Percentiles rank a stretch among this genome's conserved stretches.
Conservation (phyloP, 176 grass and related monocot species). For the Chrysopogon serrulatus region DNA sequence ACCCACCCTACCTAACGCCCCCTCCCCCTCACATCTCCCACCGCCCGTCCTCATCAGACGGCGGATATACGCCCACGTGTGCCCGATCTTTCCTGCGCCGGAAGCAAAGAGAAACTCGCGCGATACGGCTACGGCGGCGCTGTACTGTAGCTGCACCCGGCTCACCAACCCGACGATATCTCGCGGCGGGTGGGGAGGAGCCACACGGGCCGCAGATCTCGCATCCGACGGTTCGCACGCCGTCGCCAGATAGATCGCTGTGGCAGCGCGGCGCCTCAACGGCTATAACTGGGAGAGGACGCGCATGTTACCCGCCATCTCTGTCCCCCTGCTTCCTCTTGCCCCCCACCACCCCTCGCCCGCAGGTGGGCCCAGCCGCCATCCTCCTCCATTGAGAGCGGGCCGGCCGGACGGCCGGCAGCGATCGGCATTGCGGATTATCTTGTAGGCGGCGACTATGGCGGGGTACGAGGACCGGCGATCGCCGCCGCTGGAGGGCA, state of each 20-base stretch:
- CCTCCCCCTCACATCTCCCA: fast-evolving
- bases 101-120: not conserved
- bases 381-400: not conserved
- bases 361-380: not conserved
- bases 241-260: not conserved
- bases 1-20: conserved; percentile 18
- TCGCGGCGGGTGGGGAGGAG: not conserved
- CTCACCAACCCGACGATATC: not conserved
- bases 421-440: conserved; percentile 29
- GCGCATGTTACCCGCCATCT: conserved; percentile 56
- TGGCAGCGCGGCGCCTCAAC: conserved; percentile 31
- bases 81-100: not conserved
- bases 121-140: not conserved
- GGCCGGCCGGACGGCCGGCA: not conserved
- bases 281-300: conserved; percentile 49
- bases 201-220: not conserved
- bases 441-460: not conserved
- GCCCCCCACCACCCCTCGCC: not conserved
- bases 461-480: conserved; percentile 24
- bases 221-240: not conserved
- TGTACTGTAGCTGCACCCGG: no score
- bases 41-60: conserved; percentile 9
- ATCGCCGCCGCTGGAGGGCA: conserved; percentile 29
- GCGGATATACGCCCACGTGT: fast-evolving
- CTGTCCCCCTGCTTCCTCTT: conserved; percentile 17